A percentile compares a stretch with the other conserved stretches of the same genome.
These are phyloP conservation scores for Purshia tridentata DNA, from an alignment of 306 rosid species.

Conservation along the genomic window DNA sequence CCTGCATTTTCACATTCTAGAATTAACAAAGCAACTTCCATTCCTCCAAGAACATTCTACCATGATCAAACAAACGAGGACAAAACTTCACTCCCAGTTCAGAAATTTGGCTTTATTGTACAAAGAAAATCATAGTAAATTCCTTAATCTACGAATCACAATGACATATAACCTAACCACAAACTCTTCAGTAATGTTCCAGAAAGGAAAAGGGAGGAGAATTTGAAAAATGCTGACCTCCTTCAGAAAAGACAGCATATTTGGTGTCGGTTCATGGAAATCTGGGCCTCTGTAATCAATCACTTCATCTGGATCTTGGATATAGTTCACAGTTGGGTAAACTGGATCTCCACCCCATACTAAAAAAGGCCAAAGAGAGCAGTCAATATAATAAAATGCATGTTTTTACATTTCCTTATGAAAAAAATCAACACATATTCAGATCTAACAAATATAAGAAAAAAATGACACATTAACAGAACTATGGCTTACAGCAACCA, in stretches of 20 bases:
- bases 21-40: background rate
- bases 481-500: background rate
- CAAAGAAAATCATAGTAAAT: background rate
- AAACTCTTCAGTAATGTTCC: background rate
- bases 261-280: conserved; percentile 94
- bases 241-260: conserved; percentile 66
- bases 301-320: conserved; percentile 87
- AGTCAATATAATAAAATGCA: conserved; percentile 10
- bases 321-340: conserved; percentile 92
- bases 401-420: background rate
- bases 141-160: background rate
- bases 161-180: background rate
- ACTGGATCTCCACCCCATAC: conserved; percentile 99
- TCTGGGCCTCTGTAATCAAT: conserved; percentile 87
- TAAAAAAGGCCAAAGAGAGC: conserved; percentile 44
- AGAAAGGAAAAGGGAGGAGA: background rate
- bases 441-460: background rate
- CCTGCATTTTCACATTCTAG: background rate
- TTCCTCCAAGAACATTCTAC: background rate
- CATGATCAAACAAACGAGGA: background rate
- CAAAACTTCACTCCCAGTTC: background rate
- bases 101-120: conserved; percentile 2
- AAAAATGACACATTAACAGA: background rate
- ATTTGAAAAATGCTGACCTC: conserved; percentile 54
- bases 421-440: conserved; percentile 4